Base-by-base conservation (phyloP, 1,139 yeast species). In the Yamadazyma siamensis region DNA sequence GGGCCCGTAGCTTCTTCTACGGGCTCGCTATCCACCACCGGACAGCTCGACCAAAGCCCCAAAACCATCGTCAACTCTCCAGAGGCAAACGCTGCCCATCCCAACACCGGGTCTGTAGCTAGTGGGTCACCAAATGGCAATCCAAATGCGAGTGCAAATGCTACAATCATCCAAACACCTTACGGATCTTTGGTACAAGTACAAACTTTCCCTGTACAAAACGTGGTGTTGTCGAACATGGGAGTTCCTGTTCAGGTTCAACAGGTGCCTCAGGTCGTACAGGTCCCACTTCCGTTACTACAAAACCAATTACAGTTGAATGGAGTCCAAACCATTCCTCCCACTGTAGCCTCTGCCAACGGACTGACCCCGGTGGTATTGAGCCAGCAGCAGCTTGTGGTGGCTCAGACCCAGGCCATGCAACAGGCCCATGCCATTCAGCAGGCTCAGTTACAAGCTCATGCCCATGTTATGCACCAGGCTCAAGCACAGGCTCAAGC, bases 101-200 rank as follows among this genome's bases (percentile, higher is more conserved):
- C n/a, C n/a, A n/a, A n/a, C n/a, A n/a, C n/a, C n/a, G n/a, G n/a
- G n/a, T n/a, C n/a, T n/a, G n/a, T n/a, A n/a, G n/a, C n/a, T n/a
- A n/a, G n/a, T n/a, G n/a, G n/a, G 10, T 14, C 29, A 6, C 26
- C 26, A 5, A 22, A 22, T 9, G 10, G 20, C 10, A 7, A 7
- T 13, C 25, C 24, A 8, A 23, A 16, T 10, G 11, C 26, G 8
- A 25, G 25, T 26, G 24, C 36, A 4, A 35, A 33, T 22, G 37
- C 26, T 39, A 25, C 38, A 1, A 36, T 42, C 3, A 36, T 59
- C 21, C 65, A 58, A 30, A 52, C 62, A 5, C 64, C 64, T 6
- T 62, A 59, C 39, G 66, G 65, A 1, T 62, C 65, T 6, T 36
- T 64, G 25, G 64, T 65, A 3, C 56, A 59, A 21, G 40, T 62